Evolutionary conservation across 2,329 filamentous ascomycete genomes (phyloP).

Genomic region (Xylaria sp.): DNA sequence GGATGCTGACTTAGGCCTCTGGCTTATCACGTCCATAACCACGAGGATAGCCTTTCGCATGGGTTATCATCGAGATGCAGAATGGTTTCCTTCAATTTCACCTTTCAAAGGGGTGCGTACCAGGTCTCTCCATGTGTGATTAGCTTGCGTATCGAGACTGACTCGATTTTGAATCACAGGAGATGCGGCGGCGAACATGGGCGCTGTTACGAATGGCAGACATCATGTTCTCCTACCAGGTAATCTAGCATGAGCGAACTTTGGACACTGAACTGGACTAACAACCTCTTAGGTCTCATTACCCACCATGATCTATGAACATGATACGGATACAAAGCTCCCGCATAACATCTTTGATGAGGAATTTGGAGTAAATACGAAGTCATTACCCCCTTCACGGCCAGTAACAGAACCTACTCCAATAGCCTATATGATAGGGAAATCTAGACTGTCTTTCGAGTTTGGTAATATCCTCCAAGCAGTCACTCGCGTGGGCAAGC

Average conservation of each 20-base stretch:
- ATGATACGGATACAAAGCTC: constrained; percentile 76
- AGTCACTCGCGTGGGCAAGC: constrained; percentile 61
- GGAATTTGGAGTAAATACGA: constrained; percentile 74
- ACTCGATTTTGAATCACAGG: constrained; percentile 46
- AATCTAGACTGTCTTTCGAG: constrained; percentile 69
- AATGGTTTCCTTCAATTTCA: constrained; percentile 72
- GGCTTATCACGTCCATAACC: constrained; percentile 61
- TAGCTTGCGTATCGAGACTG: constrained; percentile 10
- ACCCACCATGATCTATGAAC: constrained; percentile 72
- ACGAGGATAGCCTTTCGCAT: constrained; percentile 68
- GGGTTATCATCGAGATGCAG: constrained; percentile 80
- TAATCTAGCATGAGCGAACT: constrained; percentile 44
- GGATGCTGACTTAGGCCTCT: constrained; percentile 74
- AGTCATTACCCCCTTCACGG: constrained; percentile 69
- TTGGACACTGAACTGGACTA: background rate
- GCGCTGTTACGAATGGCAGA: constrained; percentile 75
- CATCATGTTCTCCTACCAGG: constrained; percentile 77
- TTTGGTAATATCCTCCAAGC: constrained; percentile 75
- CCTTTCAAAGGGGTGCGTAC: constrained; percentile 71
- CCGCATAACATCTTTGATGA: constrained; percentile 83
- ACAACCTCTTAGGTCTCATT: constrained; percentile 53
- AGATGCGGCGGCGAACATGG: constrained; percentile 75
- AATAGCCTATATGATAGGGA: constrained; percentile 79
- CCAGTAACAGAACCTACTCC: constrained; percentile 75
- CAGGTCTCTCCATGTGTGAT: background rate